Conservation (phyloP, 805 yeast species). For the Torulaspora maleeae region DNA sequence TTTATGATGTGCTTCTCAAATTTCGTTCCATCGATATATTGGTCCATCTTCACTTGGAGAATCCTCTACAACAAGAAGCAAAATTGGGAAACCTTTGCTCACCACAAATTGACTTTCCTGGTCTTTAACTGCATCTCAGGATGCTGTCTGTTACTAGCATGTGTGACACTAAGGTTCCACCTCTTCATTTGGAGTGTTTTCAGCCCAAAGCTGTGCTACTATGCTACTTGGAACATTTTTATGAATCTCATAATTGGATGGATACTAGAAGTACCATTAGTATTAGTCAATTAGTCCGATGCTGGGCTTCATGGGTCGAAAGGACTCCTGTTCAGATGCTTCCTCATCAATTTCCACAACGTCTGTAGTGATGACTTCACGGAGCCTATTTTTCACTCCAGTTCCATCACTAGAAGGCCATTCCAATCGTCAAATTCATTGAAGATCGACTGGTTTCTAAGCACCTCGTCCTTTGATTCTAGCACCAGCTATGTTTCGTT, state of each 20-base stretch:
- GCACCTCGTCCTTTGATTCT: neutral
- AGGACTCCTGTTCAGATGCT: neutral
- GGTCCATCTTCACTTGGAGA: conserved; percentile 47
- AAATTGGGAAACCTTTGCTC: conserved; percentile 18
- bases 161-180: conserved; percentile 73
- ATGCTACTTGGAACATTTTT: conserved; percentile 66
- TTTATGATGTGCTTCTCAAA: conserved; percentile 74
- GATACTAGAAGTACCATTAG: conserved; percentile 20
- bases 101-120: conserved; percentile 31
- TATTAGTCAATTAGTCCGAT: neutral
- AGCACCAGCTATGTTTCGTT: conserved; percentile 3
- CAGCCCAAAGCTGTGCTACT: conserved; percentile 83
- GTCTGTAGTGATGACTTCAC: neutral
- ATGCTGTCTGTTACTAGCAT: conserved; percentile 57
- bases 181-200: conserved; percentile 97
- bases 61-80: conserved; percentile 7
- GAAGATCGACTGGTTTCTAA: neutral
- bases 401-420: neutral
- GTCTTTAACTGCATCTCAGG: conserved; percentile 59
- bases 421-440: neutral
- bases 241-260: conserved; percentile 43
- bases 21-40: conserved; percentile 79
- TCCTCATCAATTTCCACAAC: neutral
- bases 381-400: neutral
- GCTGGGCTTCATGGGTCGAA: neutral